Conservation (phyloP, 768 basidiomycete genomes). For the Mycena belliarum region DNA sequence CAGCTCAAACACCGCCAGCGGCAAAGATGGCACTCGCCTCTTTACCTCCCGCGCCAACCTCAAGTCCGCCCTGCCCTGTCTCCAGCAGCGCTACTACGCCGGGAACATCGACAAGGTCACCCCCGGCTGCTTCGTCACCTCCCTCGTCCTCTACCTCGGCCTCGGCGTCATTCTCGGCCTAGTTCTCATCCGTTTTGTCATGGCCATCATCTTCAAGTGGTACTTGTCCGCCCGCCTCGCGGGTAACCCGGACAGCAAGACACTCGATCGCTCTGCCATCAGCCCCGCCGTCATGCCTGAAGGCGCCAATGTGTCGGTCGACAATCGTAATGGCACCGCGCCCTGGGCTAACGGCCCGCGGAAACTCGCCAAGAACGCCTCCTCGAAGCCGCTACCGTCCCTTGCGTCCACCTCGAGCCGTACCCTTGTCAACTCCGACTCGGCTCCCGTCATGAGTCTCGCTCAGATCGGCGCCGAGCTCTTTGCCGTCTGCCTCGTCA, state of each 20-base stretch:
- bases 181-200: conserved; percentile 87
- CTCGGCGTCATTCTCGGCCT: conserved; percentile 90
- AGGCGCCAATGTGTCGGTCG: conserved; percentile 91
- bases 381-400: conserved; percentile 46
- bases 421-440: conserved; percentile 55
- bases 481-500: conserved; percentile 93
- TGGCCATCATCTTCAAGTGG: conserved; percentile 98
- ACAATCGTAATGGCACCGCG: conserved; percentile 89
- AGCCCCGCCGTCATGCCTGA: conserved; percentile 96
- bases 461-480: conserved; percentile 93
- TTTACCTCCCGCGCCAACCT: conserved; percentile 75
- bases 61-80: conserved; percentile 71
- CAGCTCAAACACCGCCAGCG: conserved; percentile 47
- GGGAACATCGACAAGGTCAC: conserved; percentile 97
- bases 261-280: conserved; percentile 82
- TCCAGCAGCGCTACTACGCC: conserved; percentile 83
- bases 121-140: conserved; percentile 92
- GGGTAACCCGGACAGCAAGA: conserved; percentile 67
- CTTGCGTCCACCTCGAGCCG: conserved; percentile 53
- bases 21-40: conserved; percentile 88
- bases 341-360: conserved; percentile 79
- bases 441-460: conserved; percentile 74
- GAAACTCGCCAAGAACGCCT: conserved; percentile 44
- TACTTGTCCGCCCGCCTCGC: conserved; percentile 85
- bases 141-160: conserved; percentile 85